Percentiles rank a stretch among this genome's conserved stretches.
These are phyloP conservation scores for Gentiana macrophylla DNA, from an alignment of 257 asterid genomes.

Conservation along the genomic window DNA sequence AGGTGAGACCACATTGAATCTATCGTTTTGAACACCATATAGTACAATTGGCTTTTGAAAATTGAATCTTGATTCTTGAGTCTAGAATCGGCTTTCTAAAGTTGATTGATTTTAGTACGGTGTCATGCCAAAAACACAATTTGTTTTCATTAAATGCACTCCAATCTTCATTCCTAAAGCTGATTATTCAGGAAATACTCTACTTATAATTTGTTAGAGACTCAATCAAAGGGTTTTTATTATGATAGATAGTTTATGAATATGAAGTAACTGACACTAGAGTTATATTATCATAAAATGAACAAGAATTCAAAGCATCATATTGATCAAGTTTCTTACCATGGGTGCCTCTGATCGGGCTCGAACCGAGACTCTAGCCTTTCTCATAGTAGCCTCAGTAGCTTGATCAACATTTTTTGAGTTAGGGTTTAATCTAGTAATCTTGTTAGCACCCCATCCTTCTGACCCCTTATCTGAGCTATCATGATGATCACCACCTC, in stretches of 20 bases:
- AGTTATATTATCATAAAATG: not conserved
- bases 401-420: constrained; percentile 59
- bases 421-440: constrained; percentile 22
- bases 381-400: constrained; percentile 76
- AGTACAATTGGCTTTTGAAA: too few species aligned
- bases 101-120: too few species aligned
- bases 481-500: constrained; percentile 11
- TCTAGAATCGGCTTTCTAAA: too few species aligned
- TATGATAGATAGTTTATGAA: not conserved
- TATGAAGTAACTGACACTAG: not conserved
- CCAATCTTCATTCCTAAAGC: too few species aligned
- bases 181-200: too few species aligned
- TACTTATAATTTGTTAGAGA: too few species aligned
- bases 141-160: too few species aligned
- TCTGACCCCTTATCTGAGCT: constrained; percentile 28
- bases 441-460: constrained; percentile 40
- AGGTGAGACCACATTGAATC: too few species aligned
- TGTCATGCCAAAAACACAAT: too few species aligned
- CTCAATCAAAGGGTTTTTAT: too few species aligned
- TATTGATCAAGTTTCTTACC: constrained; percentile 27
- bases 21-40: too few species aligned
- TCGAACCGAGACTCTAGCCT: constrained; percentile 91
- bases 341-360: constrained; percentile 92
- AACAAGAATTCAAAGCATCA: not conserved
- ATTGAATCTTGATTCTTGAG: too few species aligned